Conservation (phyloP, 305 asterid species). For the Nicotiana rustica region DNA sequence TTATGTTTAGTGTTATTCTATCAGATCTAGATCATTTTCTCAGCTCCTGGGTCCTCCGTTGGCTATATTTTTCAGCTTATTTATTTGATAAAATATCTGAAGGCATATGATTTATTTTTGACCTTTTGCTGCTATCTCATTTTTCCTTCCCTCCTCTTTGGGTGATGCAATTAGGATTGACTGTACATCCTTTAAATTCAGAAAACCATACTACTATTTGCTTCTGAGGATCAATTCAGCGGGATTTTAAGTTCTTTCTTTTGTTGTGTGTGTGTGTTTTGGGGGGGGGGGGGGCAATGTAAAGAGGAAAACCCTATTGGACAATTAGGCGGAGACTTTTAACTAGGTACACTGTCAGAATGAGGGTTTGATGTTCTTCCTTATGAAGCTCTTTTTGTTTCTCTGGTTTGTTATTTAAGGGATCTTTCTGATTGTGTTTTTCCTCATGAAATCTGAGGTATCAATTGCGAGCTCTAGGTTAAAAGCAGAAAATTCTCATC, state of each 20-base stretch:
- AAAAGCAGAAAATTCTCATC: not conserved
- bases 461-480: conserved; percentile 3
- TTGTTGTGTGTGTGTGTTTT: too few species aligned
- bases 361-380: too few species aligned
- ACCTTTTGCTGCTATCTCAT: not conserved
- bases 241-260: not conserved
- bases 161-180: not conserved
- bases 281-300: not conserved
- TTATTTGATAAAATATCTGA: not conserved
- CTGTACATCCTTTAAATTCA: not conserved
- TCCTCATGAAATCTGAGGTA: too few species aligned
- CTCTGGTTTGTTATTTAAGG: too few species aligned
- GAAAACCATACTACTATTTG: conserved; percentile 1
- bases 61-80: not conserved
- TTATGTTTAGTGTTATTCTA: not conserved
- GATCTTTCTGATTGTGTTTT: too few species aligned
- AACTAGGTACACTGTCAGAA: not conserved
- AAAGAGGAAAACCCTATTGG: not conserved
- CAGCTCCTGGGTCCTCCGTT: not conserved
- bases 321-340: not conserved
- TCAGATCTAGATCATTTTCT: conserved; percentile 31
- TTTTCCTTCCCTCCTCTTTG: conserved; percentile 1
- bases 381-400: too few species aligned
- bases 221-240: not conserved
- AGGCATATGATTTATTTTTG: conserved; percentile 4